phyloP scores from a whole-genome alignment of 2,329 filamentous ascomycete genomes.

The Mycosphaerella arachidis region DNA sequence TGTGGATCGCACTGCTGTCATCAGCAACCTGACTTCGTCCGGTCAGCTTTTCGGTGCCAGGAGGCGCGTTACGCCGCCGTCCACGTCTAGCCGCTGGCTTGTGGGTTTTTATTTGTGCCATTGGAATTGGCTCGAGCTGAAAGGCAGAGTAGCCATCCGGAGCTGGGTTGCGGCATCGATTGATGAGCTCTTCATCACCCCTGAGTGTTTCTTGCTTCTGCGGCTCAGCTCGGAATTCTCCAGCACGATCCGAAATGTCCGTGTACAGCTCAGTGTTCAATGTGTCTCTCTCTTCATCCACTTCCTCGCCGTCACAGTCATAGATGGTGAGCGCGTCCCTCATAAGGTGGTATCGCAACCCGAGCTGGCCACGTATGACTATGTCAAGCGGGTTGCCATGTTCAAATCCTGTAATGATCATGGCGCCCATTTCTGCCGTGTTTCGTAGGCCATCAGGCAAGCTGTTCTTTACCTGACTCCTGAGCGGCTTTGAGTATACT shows the following conservation, averaged over 20 bases:
- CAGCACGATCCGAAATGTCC: constrained; percentile 86
- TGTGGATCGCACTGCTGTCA: constrained; percentile 64
- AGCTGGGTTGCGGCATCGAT: constrained; percentile 72
- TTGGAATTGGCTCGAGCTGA: constrained; percentile 30
- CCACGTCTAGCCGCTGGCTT: constrained; percentile 30
- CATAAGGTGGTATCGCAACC: constrained; percentile 77
- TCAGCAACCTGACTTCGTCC: constrained; percentile 68
- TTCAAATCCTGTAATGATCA: constrained; percentile 97
- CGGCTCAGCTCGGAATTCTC: constrained; percentile 79
- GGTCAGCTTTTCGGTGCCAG: constrained; percentile 57
- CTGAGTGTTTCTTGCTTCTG: constrained; percentile 67
- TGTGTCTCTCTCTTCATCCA: constrained; percentile 72
- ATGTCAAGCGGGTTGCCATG: constrained; percentile 90
- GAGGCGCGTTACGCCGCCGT: constrained; percentile 44
- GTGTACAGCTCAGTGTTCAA: constrained; percentile 91
- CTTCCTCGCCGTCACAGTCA: constrained; percentile 72
- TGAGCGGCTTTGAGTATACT: constrained; percentile 77
- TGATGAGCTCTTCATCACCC: constrained; percentile 76
- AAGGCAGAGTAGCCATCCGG: constrained; percentile 28
- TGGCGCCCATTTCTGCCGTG: constrained; percentile 94
- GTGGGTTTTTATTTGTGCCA: constrained; percentile 27
- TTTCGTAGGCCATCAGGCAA: constrained; percentile 55
- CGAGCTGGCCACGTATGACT: constrained; percentile 84
- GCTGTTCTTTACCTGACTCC: constrained; percentile 53
- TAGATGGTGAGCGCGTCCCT: constrained; percentile 81